Evolutionary conservation across 805 yeast genomes (phyloP), one percentile per base, ranked within the genome.

Genomic region (Nakazawaea ambrosiae): DNA sequence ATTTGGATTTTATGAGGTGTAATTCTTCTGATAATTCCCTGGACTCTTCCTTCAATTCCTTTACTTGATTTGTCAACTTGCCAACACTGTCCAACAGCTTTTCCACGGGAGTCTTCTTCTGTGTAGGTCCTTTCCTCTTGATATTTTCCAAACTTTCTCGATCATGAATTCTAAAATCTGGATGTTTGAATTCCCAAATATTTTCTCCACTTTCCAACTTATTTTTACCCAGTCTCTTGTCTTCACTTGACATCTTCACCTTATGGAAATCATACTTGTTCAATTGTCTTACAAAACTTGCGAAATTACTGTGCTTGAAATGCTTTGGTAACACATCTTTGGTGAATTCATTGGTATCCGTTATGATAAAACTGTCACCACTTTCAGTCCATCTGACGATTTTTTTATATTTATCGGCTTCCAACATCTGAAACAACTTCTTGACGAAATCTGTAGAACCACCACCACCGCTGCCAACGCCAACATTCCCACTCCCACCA

Each of bases 191-290:
- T 57, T 90, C 97, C 97, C 97, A 90, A 16, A 89, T 78, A 57
- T 81, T 76, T 40, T 80, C 87, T 27, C 88, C 84, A 50, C 78
- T 78, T 41, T 76, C 75, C 42, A 67, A 60, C 34, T 45, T 51
- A 20, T 61, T 59, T 34, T 54, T 54, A 35, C 64, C 70, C 20
- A 34, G 20, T 42, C 51, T 54, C 49, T 70, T 72, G 43, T 75
- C 83, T 47, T 78, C 88, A 41, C 68, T 73, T 28, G 83, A 65
- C 32, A 76, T 68, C 54, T 90, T 85, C 31, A 92, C 95, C 62
- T 92, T 92, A 66, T 92, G 98, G 66, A 92, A 92, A 60, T 90
- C 98, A 55, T 92, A 92, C 60, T 92, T 92, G 68, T 92, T 92
- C 50, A 92, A 68, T 57, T 92, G 98, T 32, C 98, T 74, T 16